Evolutionary conservation across 176 grass and related monocot species (phyloP).

Genomic region (Musa beccarii): DNA sequence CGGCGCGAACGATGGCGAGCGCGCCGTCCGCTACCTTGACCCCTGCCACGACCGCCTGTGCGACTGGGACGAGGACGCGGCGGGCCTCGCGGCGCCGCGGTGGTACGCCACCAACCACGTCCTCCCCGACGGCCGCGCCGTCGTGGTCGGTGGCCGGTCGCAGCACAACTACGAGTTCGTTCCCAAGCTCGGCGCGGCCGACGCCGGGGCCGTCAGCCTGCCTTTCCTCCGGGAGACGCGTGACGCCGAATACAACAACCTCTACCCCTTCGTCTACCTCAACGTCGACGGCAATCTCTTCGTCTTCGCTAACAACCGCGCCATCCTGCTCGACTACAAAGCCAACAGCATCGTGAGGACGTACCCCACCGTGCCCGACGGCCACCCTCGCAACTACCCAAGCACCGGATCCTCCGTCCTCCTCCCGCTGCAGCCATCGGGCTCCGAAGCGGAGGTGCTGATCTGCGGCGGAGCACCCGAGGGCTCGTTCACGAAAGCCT

Average conservation of each 20-base stretch:
- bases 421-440: constrained; percentile 16
- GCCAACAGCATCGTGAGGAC: constrained; percentile 20
- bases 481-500: background rate
- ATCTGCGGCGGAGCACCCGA: constrained; percentile 21
- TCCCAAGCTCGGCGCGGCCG: constrained; percentile 1
- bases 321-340: constrained; percentile 26
- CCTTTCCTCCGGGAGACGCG: constrained; percentile 25
- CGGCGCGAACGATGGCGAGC: constrained; percentile 1
- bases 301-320: constrained; percentile 34
- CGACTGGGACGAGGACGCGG: constrained; percentile 18
- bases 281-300: constrained; percentile 32
- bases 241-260: constrained; percentile 24
- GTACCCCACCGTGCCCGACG: constrained; percentile 25
- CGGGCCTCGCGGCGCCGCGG: constrained; percentile 8
- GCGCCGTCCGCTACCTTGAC: background rate
- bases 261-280: constrained; percentile 37
- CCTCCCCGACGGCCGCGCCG: constrained; percentile 26
- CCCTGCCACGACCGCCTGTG: background rate
- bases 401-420: constrained; percentile 30
- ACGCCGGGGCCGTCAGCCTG: background rate
- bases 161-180: constrained; percentile 35
- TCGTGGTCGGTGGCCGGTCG: constrained; percentile 26
- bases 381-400: constrained; percentile 28
- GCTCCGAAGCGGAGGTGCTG: constrained; percentile 19
- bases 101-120: constrained; percentile 33